A percentile compares a stretch with the other conserved stretches of the same genome.
phyloP scores from a whole-genome alignment of 441 rosid genomes.

The Flueggea neowawraea region DNA sequence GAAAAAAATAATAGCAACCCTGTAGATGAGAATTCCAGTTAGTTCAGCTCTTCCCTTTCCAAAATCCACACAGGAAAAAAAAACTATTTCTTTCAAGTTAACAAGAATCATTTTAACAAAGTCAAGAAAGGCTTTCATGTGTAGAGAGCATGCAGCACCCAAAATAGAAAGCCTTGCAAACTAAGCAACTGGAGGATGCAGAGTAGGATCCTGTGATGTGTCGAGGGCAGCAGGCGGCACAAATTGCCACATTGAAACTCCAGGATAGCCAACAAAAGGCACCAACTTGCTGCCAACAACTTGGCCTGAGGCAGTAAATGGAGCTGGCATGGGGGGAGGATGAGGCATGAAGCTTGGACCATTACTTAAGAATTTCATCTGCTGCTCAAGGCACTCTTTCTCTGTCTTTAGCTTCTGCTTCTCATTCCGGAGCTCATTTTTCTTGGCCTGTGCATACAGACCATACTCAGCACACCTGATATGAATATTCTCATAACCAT shows the following conservation, averaged over 20 bases:
- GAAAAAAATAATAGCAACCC: slow-evolving; percentile 3
- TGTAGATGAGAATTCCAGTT: slow-evolving; percentile 3
- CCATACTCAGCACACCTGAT: slow-evolving; percentile 1
- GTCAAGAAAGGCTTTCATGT: too few relatives aligned
- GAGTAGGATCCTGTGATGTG: slow-evolving; percentile 89
- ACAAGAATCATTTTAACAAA: too few relatives aligned
- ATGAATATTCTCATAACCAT: too few relatives aligned
- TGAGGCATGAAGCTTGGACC: slow-evolving; percentile 62
- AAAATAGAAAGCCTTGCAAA: slow-evolving; percentile 21
- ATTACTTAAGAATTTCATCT: slow-evolving; percentile 42
- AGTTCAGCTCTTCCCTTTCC: too few relatives aligned
- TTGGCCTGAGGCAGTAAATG: slow-evolving; percentile 75
- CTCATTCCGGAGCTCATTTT: slow-evolving; percentile 76
- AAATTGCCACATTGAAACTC: slow-evolving; percentile 97
- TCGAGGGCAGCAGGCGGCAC: slow-evolving; percentile 94
- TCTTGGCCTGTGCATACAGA: slow-evolving; percentile 45
- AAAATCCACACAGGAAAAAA: too few relatives aligned
- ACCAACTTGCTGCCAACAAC: slow-evolving; percentile 73
- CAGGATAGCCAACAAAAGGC: slow-evolving; percentile 87
- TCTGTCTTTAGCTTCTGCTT: slow-evolving; percentile 73
- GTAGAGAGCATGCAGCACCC: slow-evolving; percentile 12
- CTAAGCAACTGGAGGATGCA: slow-evolving; percentile 92
- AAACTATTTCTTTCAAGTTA: too few relatives aligned
- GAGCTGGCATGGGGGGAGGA: slow-evolving; percentile 54
- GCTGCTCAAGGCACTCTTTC: slow-evolving; percentile 68